These are phyloP conservation scores for Salix suchowensis DNA, from an alignment of 345 rosid species.

Conservation along the genomic window DNA sequence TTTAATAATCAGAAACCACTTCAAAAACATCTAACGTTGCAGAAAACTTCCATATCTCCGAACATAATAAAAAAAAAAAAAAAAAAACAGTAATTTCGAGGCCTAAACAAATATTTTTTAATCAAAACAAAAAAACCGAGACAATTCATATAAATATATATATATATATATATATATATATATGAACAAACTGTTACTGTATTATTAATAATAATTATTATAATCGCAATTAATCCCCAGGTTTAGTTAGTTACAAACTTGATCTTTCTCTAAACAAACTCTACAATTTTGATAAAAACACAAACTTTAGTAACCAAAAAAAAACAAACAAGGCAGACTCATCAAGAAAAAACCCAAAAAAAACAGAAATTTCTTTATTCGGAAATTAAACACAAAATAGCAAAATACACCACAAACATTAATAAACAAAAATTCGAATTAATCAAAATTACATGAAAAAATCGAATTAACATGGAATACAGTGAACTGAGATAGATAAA, in stretches of 20 bases:
- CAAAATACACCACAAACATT: not conserved
- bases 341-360: not conserved
- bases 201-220: not conserved
- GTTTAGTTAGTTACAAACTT: not conserved
- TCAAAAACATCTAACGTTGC: not conserved
- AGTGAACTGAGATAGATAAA: not conserved
- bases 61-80: not conserved
- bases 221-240: not conserved
- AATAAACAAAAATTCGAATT: not conserved
- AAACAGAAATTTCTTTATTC: not conserved
- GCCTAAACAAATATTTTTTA: not conserved
- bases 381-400: not conserved
- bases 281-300: not conserved
- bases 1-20: not conserved
- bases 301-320: not conserved
- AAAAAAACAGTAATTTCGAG: not conserved
- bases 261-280: not conserved
- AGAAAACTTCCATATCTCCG: not conserved
- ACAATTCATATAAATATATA: not conserved
- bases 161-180: not conserved
- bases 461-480: not conserved
- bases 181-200: not conserved
- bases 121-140: not conserved
- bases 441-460: not conserved
- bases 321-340: not conserved